phyloP scores from a whole-genome alignment of 768 basidiomycete genomes.

The Galerina sulciceps region DNA sequence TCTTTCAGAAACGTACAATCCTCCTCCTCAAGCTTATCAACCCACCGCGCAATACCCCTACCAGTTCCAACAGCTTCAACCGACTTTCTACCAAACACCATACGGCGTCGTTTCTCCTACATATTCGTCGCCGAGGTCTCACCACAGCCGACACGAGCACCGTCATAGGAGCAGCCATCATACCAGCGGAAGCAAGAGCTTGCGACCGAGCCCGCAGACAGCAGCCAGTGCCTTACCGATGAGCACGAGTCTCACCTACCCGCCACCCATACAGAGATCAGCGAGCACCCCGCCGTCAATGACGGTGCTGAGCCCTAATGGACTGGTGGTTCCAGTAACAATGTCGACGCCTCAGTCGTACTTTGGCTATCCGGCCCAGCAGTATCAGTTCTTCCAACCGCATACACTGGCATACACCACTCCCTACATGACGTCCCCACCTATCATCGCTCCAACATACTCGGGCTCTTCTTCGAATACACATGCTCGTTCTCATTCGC shows the following conservation, averaged over 20 bases:
- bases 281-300: conserved; percentile 7
- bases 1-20: conserved; percentile 1
- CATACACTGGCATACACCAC: background rate
- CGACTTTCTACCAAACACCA: conserved; percentile 8
- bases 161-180: conserved; percentile 10
- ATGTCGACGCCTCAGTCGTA: conserved; percentile 1
- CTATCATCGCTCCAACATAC: background rate
- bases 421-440: background rate
- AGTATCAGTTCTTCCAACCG: background rate
- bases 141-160: background rate
- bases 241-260: conserved; percentile 1
- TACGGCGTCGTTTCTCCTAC: conserved; percentile 16
- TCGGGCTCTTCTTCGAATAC: conserved; percentile 3
- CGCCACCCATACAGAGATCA: conserved; percentile 6
- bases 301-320: background rate
- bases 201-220: conserved; percentile 11
- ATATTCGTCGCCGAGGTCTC: conserved; percentile 5
- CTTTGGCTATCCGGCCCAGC: conserved; percentile 5
- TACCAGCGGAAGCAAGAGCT: conserved; percentile 14
- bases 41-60: background rate
- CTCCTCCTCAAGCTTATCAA: conserved; percentile 1
- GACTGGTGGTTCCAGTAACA: conserved; percentile 1
- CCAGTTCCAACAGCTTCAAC: background rate
- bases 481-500: background rate
- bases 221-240: conserved; percentile 6